Evolutionary conservation across 2,329 filamentous ascomycete species (phyloP).

Genomic region (Daldinia sp.): DNA sequence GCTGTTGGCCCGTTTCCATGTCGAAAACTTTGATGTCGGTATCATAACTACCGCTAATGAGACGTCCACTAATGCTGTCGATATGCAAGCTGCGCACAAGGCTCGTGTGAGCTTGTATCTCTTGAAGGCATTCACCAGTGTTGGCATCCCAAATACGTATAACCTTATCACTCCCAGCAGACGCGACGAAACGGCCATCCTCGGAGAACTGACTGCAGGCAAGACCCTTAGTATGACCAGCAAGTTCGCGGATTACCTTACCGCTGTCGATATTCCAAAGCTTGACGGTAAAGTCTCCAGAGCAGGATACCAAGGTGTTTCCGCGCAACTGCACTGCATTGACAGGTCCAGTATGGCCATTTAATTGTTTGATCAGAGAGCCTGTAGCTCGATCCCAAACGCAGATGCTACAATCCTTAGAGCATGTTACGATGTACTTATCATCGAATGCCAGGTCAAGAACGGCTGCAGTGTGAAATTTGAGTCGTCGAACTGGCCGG

Average conservation of each 20-base stretch:
- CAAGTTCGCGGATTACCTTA: constrained; percentile 87
- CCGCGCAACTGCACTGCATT: constrained; percentile 96
- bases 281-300: constrained; percentile 91
- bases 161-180: constrained; percentile 92
- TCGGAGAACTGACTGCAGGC: constrained; percentile 97
- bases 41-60: constrained; percentile 94
- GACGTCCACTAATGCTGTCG: constrained; percentile 83
- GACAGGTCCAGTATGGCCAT: constrained; percentile 88
- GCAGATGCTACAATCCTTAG: constrained; percentile 92
- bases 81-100: constrained; percentile 91
- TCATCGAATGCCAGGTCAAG: constrained; percentile 94
- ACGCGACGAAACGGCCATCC: constrained; percentile 91
- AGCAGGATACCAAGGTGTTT: constrained; percentile 91
- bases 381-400: constrained; percentile 91
- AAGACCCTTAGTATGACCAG: constrained; percentile 88
- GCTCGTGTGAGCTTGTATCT: constrained; percentile 82
- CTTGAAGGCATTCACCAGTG: constrained; percentile 82
- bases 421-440: constrained; percentile 93
- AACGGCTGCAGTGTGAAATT: constrained; percentile 84
- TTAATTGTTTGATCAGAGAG: constrained; percentile 76
- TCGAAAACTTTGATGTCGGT: constrained; percentile 96
- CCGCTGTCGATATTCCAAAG: constrained; percentile 95
- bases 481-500: constrained; percentile 78
- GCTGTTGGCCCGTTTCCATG: constrained; percentile 77
- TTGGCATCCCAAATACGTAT: constrained; percentile 97